Evolutionary conservation across 2,329 filamentous ascomycete species (phyloP).

Genomic region (Botrytis fabae): DNA sequence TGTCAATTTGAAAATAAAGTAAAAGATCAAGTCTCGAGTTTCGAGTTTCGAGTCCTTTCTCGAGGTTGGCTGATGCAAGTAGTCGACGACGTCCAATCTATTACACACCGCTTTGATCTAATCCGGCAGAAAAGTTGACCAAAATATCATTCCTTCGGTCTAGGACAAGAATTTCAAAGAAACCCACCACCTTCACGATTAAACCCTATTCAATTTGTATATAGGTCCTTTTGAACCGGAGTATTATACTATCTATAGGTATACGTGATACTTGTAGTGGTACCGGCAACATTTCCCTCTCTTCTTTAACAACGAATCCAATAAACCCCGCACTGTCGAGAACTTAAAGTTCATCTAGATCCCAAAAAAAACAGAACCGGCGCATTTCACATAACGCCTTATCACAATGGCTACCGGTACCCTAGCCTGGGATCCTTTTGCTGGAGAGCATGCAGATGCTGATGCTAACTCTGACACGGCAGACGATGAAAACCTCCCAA

Average conservation of each 20-base stretch:
- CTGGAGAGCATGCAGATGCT: slow-evolving; percentile 15
- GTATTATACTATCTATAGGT: not conserved
- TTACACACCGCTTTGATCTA: slow-evolving; percentile 2
- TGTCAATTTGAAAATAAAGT: slow-evolving; percentile 13
- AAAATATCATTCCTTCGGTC: slow-evolving; percentile 9
- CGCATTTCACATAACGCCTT: not conserved
- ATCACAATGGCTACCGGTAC: slow-evolving; percentile 20
- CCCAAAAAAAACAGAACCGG: not conserved
- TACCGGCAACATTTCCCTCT: not conserved
- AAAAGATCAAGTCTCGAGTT: not conserved
- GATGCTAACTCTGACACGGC: slow-evolving; percentile 31
- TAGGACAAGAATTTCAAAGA: not conserved
- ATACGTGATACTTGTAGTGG: slow-evolving; percentile 1
- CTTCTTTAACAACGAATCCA: not conserved
- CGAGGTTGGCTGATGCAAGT: not conserved
- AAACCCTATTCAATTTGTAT: not conserved
- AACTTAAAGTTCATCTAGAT: slow-evolving; percentile 6
- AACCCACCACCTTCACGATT: not conserved
- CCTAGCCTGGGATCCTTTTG: slow-evolving; percentile 2
- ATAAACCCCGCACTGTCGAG: not conserved
- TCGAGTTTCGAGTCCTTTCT: not conserved
- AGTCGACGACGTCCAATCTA: not conserved
- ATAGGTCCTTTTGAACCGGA: not conserved
- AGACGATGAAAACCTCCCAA: slow-evolving; percentile 43
- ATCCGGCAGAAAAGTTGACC: slow-evolving; percentile 13